These are phyloP conservation scores for Lactuca sativa DNA, from an alignment of 129 eudicot species.

Conservation along the genomic window DNA sequence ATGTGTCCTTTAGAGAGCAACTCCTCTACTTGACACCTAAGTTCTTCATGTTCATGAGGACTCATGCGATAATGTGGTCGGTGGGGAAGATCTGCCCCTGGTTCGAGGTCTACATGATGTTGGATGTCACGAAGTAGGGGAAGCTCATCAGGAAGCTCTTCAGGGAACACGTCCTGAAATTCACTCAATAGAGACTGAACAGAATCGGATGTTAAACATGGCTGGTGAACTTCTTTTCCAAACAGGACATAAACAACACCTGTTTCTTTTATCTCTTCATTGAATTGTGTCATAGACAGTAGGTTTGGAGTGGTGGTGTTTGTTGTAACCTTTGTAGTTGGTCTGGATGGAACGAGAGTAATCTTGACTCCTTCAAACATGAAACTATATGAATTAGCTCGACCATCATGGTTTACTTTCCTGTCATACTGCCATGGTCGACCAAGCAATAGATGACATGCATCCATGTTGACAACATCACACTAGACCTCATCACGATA, in stretches of 20 bases:
- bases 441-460: neutral
- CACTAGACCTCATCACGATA: neutral
- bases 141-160: neutral
- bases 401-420: too few relatives aligned
- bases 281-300: too few relatives aligned
- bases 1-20: neutral
- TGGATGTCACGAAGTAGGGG: neutral
- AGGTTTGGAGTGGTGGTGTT: too few relatives aligned
- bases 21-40: neutral
- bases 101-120: neutral
- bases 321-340: too few relatives aligned
- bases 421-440: neutral
- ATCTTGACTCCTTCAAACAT: too few relatives aligned
- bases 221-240: too few relatives aligned
- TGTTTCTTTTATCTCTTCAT: too few relatives aligned
- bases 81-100: neutral
- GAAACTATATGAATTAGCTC: too few relatives aligned
- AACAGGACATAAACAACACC: too few relatives aligned
- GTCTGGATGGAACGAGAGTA: too few relatives aligned
- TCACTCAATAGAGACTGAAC: too few relatives aligned
- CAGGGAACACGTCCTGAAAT: neutral
- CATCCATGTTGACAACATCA: neutral
- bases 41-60: neutral
- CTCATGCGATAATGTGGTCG: neutral
- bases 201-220: too few relatives aligned